Evolutionary conservation across 2,329 filamentous ascomycete genomes (phyloP).

Genomic region (Plectosphaerella sp.): DNA sequence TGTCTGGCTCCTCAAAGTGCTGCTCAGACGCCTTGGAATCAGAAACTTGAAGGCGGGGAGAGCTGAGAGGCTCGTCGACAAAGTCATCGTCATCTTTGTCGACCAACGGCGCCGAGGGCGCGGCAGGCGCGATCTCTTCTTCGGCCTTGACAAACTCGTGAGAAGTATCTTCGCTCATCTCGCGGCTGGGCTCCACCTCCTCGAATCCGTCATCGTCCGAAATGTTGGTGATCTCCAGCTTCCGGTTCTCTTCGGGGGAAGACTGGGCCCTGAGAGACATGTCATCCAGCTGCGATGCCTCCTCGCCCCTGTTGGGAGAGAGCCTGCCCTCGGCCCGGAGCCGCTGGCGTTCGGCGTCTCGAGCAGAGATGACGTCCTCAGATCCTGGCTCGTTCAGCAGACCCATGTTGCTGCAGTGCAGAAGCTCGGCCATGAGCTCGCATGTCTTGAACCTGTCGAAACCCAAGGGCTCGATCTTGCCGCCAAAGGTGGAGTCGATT

Average conservation of each 20-base stretch:
- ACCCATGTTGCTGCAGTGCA: constrained; percentile 99
- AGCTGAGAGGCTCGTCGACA: constrained; percentile 72
- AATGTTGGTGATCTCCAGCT: constrained; percentile 74
- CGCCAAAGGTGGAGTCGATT: constrained; percentile 82
- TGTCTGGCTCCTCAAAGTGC: constrained; percentile 50
- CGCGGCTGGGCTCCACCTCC: constrained; percentile 68
- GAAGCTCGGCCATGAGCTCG: constrained; percentile 93
- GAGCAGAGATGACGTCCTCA: constrained; percentile 75
- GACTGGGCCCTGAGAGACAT: constrained; percentile 53
- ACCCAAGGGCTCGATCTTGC: constrained; percentile 86
- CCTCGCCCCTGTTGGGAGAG: constrained; percentile 26
- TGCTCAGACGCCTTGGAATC: constrained; percentile 50
- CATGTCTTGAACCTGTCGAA: constrained; percentile 99
- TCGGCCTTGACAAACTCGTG: constrained; percentile 63
- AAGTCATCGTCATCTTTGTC: constrained; percentile 66
- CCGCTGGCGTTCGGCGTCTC: constrained; percentile 77
- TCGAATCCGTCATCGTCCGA: constrained; percentile 92
- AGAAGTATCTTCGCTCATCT: constrained; percentile 68
- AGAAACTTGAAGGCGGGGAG: constrained; percentile 58
- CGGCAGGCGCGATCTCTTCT: constrained; percentile 31
- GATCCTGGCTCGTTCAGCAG: constrained; percentile 87
- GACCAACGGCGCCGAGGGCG: constrained; percentile 22
- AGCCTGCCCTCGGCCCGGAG: constrained; percentile 75
- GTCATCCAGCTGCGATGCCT: constrained; percentile 51
- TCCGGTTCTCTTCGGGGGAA: constrained; percentile 56